These are phyloP conservation scores for Colletotrichum zoysiae DNA, from an alignment of 2,329 filamentous ascomycete genomes.

Conservation along the genomic window DNA sequence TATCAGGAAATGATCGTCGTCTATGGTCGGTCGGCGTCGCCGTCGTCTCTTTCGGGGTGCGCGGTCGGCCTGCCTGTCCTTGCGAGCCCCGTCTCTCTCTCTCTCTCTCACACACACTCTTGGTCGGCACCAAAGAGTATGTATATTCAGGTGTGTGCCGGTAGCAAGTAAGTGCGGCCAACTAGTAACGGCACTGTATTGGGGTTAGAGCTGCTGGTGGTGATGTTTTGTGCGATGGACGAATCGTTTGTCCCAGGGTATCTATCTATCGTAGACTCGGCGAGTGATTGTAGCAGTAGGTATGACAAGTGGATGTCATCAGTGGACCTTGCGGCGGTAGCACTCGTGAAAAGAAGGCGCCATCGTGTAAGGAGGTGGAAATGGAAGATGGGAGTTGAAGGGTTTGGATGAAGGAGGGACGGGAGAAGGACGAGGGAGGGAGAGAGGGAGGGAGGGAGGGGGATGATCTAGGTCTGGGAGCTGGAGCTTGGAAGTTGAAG, in stretches of 20 bases:
- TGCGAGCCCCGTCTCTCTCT: neutral
- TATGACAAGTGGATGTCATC: neutral
- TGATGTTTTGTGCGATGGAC: slow-evolving; percentile 6
- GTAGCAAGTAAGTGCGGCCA: too few relatives aligned
- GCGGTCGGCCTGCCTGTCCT: neutral
- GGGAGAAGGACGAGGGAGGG: slow-evolving; percentile 18
- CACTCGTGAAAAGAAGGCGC: slow-evolving; percentile 28
- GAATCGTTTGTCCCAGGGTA: neutral
- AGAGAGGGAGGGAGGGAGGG: neutral
- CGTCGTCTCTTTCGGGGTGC: neutral
- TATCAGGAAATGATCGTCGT: slow-evolving; percentile 28
- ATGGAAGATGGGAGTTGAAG: neutral
- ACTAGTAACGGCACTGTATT: neutral
- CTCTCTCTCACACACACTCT: neutral
- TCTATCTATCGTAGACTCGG: neutral
- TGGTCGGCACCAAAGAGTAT: neutral
- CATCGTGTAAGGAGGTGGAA: slow-evolving; percentile 26
- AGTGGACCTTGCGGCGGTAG: slow-evolving; percentile 37
- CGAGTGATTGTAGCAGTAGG: neutral
- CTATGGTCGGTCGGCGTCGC: neutral
- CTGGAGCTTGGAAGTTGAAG: slow-evolving; percentile 20
- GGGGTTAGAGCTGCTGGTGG: slow-evolving; percentile 3
- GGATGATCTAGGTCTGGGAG: slow-evolving; percentile 29
- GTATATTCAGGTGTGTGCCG: neutral
- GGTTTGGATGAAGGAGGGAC: slow-evolving; percentile 12